phyloP scores from a whole-genome alignment of 2,329 filamentous ascomycete genomes.

The Chrysoporthe austroafricana region DNA sequence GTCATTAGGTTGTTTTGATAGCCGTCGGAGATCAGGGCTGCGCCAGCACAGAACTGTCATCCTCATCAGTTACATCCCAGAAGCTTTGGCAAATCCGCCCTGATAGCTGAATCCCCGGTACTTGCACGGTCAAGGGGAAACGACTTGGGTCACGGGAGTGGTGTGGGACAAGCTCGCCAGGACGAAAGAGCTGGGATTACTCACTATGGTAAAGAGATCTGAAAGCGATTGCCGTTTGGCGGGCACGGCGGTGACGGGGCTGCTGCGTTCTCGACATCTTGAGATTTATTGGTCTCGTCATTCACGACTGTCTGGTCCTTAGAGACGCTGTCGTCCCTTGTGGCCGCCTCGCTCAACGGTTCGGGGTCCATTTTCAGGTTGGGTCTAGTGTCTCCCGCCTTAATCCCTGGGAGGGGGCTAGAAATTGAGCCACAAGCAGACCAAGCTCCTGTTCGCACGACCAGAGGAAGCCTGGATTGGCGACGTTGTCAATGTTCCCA shows the following conservation, averaged over 20 bases:
- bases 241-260: not conserved
- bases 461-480: too few relatives aligned
- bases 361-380: not conserved
- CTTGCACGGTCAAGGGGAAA: not conserved
- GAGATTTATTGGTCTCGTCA: not conserved
- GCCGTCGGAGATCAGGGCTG: not conserved
- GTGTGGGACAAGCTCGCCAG: not conserved
- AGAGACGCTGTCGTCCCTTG: not conserved
- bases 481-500: too few relatives aligned
- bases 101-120: not conserved
- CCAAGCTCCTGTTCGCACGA: not conserved
- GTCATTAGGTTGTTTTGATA: constrained; percentile 15
- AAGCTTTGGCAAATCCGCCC: too few relatives aligned
- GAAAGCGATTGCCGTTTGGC: not conserved
- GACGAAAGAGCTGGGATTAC: not conserved
- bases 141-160: not conserved
- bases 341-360: not conserved
- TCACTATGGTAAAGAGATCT: constrained; percentile 4
- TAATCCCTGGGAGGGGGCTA: not conserved
- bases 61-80: too few relatives aligned
- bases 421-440: not conserved
- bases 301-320: not conserved
- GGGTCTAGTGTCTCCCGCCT: not conserved
- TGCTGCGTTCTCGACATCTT: not conserved
- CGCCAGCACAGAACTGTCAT: constrained; percentile 9